Base-by-base conservation (phyloP, 768 basidiomycete species). In the Crassisporium funariophilum region DNA sequence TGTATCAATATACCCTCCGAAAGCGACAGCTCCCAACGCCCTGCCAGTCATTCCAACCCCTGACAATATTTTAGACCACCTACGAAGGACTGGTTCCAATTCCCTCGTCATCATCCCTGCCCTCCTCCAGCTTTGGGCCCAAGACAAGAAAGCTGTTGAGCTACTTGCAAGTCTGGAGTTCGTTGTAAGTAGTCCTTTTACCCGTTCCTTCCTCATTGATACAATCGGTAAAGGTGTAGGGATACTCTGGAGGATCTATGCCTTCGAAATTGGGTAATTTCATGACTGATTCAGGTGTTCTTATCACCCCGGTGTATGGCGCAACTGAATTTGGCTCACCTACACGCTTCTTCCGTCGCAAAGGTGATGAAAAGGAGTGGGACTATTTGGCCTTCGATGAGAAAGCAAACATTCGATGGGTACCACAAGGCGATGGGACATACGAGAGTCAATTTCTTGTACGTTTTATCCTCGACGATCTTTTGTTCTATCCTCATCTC, bases 81-180 rank as follows among this genome's bases (percentile, higher is more conserved):
- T 67, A 7, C 52, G 53, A 12, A 45, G 59, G 21, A 65, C 62
- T 0, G 52, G 63, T n/a, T 66, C 57, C 16, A 61, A 65, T 19
- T 44, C 49, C 1, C 42, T 77, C 2, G 54, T 72, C 25, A 65
- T 57, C 0, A 68, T 75, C 16, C 75, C 77, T 0, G 37, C 69
- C 0, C 57, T 78, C 9, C 44, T 78, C 3, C 65, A 75, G 31
- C 53, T 60, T 20, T 74, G 74, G 69, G 61, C 61, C 2, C 56
- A 64, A 35, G 62, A 62, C 11, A 46, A 58, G 7, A 45, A 58
- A 11, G 49, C 57, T 9, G 44, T 71, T n/a, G 57, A 58, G 1
- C 55, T 57, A 23, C 58, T 70, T 3, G 47, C 50, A 6, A 56
- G 51, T 4, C 40, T 68, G 38, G 41, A 55, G 39, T 38, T 53